These are phyloP conservation scores for Gaultheria prostrata DNA, from an alignment of 148 eudicot species.

Conservation along the genomic window DNA sequence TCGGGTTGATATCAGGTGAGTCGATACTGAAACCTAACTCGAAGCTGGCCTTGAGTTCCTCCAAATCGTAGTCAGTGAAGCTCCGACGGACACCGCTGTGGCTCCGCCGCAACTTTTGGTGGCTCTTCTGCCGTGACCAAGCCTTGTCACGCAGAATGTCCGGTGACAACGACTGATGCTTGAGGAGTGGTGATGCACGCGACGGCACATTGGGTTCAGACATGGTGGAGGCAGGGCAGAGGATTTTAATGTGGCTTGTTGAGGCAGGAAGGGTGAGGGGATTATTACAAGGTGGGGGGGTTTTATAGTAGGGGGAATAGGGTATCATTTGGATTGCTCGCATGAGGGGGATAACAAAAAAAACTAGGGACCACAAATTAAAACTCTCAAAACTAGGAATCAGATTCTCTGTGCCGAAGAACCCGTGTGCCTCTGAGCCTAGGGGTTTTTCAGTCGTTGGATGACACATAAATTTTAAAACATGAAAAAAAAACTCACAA, in stretches of 20 bases:
- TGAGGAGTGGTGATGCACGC: conserved; percentile 15
- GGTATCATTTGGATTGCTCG: too few relatives aligned
- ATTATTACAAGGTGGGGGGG: not conserved
- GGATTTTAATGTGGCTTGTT: not conserved
- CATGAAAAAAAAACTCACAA: too few relatives aligned
- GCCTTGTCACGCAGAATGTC: conserved; percentile 25
- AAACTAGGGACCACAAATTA: too few relatives aligned
- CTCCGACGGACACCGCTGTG: conserved; percentile 23
- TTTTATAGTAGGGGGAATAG: not conserved
- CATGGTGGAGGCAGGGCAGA: not conserved
- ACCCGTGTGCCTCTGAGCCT: too few relatives aligned
- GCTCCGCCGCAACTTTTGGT: conserved; percentile 1
- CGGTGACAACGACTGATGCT: conserved; percentile 42
- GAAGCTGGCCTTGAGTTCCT: conserved; percentile 42
- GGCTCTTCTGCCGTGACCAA: conserved; percentile 19
- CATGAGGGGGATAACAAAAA: too few relatives aligned
- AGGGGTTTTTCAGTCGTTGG: too few relatives aligned
- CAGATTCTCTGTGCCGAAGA: too few relatives aligned
- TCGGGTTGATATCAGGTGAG: conserved; percentile 27
- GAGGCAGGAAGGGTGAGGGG: not conserved
- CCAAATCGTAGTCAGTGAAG: conserved; percentile 42
- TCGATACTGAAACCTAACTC: conserved; percentile 47
- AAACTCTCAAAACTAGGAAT: too few relatives aligned
- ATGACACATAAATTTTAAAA: too few relatives aligned
- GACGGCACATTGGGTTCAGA: not conserved